phyloP scores from a whole-genome alignment of 2,329 filamentous ascomycete species.

The Diaporthe eres region DNA sequence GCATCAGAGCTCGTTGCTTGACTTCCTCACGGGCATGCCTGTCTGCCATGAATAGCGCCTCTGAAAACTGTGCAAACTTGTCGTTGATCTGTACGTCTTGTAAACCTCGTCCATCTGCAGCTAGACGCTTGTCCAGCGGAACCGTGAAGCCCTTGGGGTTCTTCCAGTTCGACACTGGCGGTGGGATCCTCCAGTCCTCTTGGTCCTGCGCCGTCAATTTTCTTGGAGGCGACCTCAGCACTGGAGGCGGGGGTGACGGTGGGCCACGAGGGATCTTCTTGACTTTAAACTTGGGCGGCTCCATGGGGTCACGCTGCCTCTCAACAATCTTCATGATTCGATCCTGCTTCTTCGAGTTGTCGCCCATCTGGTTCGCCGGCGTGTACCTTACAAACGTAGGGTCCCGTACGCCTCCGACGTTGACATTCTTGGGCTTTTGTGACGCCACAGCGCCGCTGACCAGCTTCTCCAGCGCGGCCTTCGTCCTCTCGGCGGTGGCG shows the following conservation, averaged over 20 bases:
- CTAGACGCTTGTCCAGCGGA: constrained; percentile 93
- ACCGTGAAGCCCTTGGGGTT: constrained; percentile 99
- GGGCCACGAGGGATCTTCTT: constrained; percentile 97
- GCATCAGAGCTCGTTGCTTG: constrained; percentile 91
- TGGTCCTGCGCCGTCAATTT: constrained; percentile 98
- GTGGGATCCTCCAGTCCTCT: constrained; percentile 85
- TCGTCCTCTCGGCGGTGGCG: constrained; percentile 88
- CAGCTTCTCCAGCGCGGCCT: constrained; percentile 84
- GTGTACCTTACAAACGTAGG: constrained; percentile 97
- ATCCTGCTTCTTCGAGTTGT: constrained; percentile 86
- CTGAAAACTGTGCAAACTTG: constrained; percentile 96
- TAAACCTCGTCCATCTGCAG: constrained; percentile 90
- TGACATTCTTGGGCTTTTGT: constrained; percentile 96
- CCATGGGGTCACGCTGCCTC: constrained; percentile 92
- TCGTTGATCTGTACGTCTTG: constrained; percentile 98
- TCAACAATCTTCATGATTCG: constrained; percentile 99
- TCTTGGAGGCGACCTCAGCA: constrained; percentile 94
- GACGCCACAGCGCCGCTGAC: constrained; percentile 89
- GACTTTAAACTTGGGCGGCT: constrained; percentile 98
- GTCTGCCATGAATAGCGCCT: constrained; percentile 94
- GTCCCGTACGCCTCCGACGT: constrained; percentile 83
- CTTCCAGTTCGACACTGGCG: constrained; percentile 98
- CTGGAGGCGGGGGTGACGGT: constrained; percentile 90
- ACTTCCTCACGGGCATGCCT: constrained; percentile 96
- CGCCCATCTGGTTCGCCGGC: constrained; percentile 96